Evolutionary conservation across 495 filamentous ascomycete species (phyloP), one percentile per base, ranked within the genome.

Genomic region (Neurospora sp.): DNA sequence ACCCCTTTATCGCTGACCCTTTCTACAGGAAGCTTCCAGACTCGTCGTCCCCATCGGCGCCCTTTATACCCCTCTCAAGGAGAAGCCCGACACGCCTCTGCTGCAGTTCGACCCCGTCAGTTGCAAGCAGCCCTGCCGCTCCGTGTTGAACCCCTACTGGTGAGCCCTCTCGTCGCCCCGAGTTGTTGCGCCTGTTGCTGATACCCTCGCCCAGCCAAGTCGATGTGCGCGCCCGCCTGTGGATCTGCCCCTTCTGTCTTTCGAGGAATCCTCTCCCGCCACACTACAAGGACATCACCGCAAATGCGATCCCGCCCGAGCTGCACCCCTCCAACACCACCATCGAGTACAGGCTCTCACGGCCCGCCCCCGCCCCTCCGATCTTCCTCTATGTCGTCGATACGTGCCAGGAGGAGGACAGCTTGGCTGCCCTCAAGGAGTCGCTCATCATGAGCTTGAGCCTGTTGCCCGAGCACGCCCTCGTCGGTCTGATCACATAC

Each of bases 301-400:
- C 92, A 77, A 94, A 94, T 82, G 90, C 92, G 71, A 97, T 98
- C 82, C 96, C 96, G 35, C 93, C 94, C 27, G 96, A 99, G 84
- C 88, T 98, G 71, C 96, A 98, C 78, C 94, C 93, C 2, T 86
- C 86, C 76, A 98, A 94, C 83, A 97, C 96, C 7, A 98, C 96
- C 3, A 98, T 99, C 81, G 96, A 99, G 82, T 99, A 99, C 83
- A 90, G 91, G 80, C 89, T 99, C 72, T 91, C 95, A 27, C 89
- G 95, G 68, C 96, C 96, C 31, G 96, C 94, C 35, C 94, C 94
- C 45, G 93, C 94, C 71, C 93, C 96, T 12, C 96, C 96, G 5
- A 97, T 98, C 80, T 99, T 99, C 78, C 84, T 99, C 37, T 99
- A 96, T 80, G 94, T 98, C 47, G 95, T 99, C 72, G 96, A 99